Percentiles rank a stretch among this genome's conserved stretches.
These are phyloP conservation scores for Apophysomyces variabilis DNA, from an alignment of 371 early-diverging fungal species.

Conservation along the genomic window DNA sequence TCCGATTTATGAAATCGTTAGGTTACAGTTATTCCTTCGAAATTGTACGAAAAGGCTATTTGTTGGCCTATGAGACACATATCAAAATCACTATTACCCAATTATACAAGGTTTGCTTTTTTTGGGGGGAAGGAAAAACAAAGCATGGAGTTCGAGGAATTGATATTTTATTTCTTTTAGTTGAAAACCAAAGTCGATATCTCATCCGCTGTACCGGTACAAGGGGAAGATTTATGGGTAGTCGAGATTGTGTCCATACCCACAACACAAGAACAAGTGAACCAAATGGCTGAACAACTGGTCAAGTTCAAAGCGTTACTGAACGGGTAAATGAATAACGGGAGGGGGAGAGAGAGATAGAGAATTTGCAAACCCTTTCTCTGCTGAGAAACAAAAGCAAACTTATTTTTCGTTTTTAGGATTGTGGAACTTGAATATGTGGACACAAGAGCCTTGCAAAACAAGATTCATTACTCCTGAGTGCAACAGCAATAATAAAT, in stretches of 20 bases:
- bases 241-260: constrained; percentile 47
- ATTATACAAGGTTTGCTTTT: constrained; percentile 39
- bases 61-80: constrained; percentile 45
- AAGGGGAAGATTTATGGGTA: constrained; percentile 44
- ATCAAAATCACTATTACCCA: constrained; percentile 45
- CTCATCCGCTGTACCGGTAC: constrained; percentile 32
- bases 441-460: constrained; percentile 53
- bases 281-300: constrained; percentile 53
- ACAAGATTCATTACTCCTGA: constrained; percentile 47
- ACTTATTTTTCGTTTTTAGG: constrained; percentile 15
- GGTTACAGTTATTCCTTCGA: constrained; percentile 59
- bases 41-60: constrained; percentile 48
- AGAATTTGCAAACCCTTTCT: neutral
- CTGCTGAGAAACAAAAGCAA: too few relatives aligned
- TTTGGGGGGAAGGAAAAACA: too few relatives aligned
- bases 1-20: constrained; percentile 53
- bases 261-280: constrained; percentile 53
- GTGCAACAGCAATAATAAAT: neutral
- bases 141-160: too few relatives aligned
- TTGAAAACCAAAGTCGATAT: constrained; percentile 44
- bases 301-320: constrained; percentile 42
- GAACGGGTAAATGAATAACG: constrained; percentile 38
- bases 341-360: too few relatives aligned
- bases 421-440: constrained; percentile 53
- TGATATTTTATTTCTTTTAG: constrained; percentile 15